A percentile compares a stretch with the other conserved stretches of the same genome.
These are phyloP conservation scores for Byssothecium circinans DNA, from an alignment of 2,329 filamentous ascomycete genomes.

Conservation along the genomic window DNA sequence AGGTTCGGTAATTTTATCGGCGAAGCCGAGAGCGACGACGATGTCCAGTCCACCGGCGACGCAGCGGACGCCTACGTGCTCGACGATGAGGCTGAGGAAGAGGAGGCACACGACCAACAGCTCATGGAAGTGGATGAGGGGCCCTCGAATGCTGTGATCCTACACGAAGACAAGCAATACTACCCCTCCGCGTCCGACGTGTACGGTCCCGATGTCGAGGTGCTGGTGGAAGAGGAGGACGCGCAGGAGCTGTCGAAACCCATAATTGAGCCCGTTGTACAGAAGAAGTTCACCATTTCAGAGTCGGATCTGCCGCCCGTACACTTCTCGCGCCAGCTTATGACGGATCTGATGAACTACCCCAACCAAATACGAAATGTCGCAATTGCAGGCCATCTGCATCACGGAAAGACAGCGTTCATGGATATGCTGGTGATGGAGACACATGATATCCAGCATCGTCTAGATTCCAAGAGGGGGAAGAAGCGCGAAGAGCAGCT, in stretches of 20 bases:
- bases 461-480: conserved; percentile 78
- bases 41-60: conserved; percentile 75
- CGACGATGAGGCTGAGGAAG: conserved; percentile 61
- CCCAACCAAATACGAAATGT: conserved; percentile 93
- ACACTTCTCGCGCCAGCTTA: conserved; percentile 84
- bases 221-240: conserved; percentile 95
- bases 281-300: conserved; percentile 95
- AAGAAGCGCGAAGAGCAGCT: conserved; percentile 85
- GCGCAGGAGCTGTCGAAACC: conserved; percentile 88
- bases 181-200: conserved; percentile 97
- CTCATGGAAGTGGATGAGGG: conserved; percentile 93
- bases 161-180: conserved; percentile 99
- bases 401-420: conserved; percentile 97
- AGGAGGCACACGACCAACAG: conserved; percentile 68
- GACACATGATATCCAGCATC: conserved; percentile 83
- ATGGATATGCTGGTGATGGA: conserved; percentile 98
- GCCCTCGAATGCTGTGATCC: conserved; percentile 92
- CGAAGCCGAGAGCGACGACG: conserved; percentile 87
- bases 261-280: conserved; percentile 88
- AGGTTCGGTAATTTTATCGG: conserved; percentile 99
- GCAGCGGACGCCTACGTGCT: conserved; percentile 79
- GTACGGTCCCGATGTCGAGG: conserved; percentile 92
- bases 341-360: conserved; percentile 95
- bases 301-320: conserved; percentile 89
- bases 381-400: conserved; percentile 86